A percentile compares a stretch with the other conserved stretches of the same genome.
phyloP scores from a whole-genome alignment of 2,329 filamentous ascomycete genomes.

The Verticillium zaregamsianum region DNA sequence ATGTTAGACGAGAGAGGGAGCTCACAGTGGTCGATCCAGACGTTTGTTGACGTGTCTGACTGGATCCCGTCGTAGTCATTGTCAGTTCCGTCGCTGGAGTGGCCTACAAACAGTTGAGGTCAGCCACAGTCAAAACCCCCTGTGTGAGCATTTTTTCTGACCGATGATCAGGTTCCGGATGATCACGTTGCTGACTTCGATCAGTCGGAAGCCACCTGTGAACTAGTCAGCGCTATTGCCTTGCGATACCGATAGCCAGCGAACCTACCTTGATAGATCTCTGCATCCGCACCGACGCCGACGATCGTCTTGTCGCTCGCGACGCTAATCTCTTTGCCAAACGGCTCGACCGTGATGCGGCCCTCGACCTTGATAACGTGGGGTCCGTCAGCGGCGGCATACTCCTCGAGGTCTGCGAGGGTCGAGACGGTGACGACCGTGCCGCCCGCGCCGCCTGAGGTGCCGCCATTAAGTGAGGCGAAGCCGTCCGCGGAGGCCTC shows the following conservation, averaged over 20 bases:
- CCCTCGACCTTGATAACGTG: constrained; percentile 20
- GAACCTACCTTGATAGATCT: constrained; percentile 6
- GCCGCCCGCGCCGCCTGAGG: constrained; percentile 16
- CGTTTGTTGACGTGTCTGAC: constrained; percentile 11
- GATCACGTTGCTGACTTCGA: constrained; percentile 12
- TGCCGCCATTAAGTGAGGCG: constrained; percentile 19
- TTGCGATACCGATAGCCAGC: neutral
- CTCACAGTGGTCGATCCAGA: constrained; percentile 15
- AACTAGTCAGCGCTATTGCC: neutral
- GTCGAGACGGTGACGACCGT: constrained; percentile 14
- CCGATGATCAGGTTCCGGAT: constrained; percentile 15
- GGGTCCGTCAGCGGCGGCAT: constrained; percentile 14
- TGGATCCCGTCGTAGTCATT: constrained; percentile 11
- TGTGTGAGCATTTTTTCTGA: neutral
- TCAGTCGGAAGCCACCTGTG: constrained; percentile 12
- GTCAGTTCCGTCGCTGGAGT: neutral
- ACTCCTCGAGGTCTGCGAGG: constrained; percentile 17
- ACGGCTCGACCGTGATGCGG: constrained; percentile 15
- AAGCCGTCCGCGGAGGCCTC: constrained; percentile 16
- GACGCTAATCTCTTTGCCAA: constrained; percentile 17
- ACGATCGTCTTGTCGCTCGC: constrained; percentile 17
- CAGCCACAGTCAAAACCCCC: neutral
- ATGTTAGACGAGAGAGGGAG: neutral
- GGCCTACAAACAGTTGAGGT: neutral
- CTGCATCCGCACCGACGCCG: constrained; percentile 10